Evolutionary conservation across 768 basidiomycete genomes (phyloP).

Genomic region (Xerocomus potaroensis): DNA sequence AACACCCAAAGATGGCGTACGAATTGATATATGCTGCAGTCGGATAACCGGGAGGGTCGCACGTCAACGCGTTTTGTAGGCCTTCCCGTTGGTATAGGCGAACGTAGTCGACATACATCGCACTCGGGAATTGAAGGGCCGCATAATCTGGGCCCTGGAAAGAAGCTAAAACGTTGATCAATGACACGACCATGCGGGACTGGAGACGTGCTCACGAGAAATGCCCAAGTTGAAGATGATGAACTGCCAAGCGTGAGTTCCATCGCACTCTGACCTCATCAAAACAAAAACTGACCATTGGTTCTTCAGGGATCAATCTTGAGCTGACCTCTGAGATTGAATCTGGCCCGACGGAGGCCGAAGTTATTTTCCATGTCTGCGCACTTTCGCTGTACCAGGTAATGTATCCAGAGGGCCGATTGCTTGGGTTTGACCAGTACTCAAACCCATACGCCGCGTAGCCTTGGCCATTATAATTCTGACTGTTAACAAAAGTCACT

Average conservation of each 20-base stretch:
- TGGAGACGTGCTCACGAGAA: constrained; percentile 41
- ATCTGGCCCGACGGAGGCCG: constrained; percentile 68
- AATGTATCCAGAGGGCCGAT: constrained; percentile 68
- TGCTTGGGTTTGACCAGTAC: constrained; percentile 70
- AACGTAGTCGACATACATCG: constrained; percentile 87
- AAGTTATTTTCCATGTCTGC: constrained; percentile 67
- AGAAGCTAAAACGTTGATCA: constrained; percentile 35
- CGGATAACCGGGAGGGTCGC: constrained; percentile 73
- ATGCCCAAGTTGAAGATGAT: constrained; percentile 85
- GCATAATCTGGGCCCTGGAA: constrained; percentile 74
- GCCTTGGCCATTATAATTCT: constrained; percentile 50
- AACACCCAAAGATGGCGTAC: constrained; percentile 34
- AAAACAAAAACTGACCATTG: constrained; percentile 62
- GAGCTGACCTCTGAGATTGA: constrained; percentile 49
- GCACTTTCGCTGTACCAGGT: constrained; percentile 74
- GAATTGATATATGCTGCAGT: constrained; percentile 75
- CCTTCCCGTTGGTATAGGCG: constrained; percentile 82
- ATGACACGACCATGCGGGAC: neutral
- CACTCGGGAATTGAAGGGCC: constrained; percentile 70
- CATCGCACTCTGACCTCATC: neutral
- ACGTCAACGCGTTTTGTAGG: constrained; percentile 63
- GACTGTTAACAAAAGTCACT: constrained; percentile 49
- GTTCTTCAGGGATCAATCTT: constrained; percentile 81
- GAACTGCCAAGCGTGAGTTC: constrained; percentile 43
- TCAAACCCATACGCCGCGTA: constrained; percentile 74